Base-by-base conservation (phyloP, 306 rosid species). In the Trifolium repens region DNA sequence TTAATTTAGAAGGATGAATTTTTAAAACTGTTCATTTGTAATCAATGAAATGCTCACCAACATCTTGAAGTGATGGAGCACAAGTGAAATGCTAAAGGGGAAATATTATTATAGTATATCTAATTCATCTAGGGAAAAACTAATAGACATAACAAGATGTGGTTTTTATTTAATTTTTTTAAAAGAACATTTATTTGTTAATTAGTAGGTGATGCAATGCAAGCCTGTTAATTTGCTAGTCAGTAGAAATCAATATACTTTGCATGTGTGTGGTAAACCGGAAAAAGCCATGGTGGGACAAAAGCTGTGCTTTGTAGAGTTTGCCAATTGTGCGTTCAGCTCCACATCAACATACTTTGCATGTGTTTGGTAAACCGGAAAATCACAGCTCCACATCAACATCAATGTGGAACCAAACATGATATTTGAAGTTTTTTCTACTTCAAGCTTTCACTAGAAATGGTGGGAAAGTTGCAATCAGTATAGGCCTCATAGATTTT, bases 1-100 rank as follows among this genome's bases (percentile, higher is more conserved):
- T 59, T 61, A 43, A 34, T 73, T 68, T 77, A 7, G 71, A 39
- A 52, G 42, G 66, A 65, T 43, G 34, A 42, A 63, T 75, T 61
- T 79, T 79, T n/a, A 19, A 9, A 43, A 66, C 5, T 72, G 26
- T 50, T 47, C 26, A 17, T 34, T 71, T 40, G 8, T 30, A 14
- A 44, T 26, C 67, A 58, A 37, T 34, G 69, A 9, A 46, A 19
- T 46, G 14, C 19, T 37, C 50, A 34, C 62, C 44, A 26, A 7
- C 19, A 17, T 66, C 52, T 75, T 50, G 79, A 19, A 50, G 65
- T 49, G 32, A 63, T 49, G 72, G 40, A 13, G 9, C 64, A 50
- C 53, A 35, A 46, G 26, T 61, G 46, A 61, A 61, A 61, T 46
- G 46, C 61, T 9, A 22, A 54, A 54, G 61, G 32, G 27, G 61